phyloP scores from a whole-genome alignment of 2,329 filamentous ascomycete species.

The Rhytidhysteron rufulum region DNA sequence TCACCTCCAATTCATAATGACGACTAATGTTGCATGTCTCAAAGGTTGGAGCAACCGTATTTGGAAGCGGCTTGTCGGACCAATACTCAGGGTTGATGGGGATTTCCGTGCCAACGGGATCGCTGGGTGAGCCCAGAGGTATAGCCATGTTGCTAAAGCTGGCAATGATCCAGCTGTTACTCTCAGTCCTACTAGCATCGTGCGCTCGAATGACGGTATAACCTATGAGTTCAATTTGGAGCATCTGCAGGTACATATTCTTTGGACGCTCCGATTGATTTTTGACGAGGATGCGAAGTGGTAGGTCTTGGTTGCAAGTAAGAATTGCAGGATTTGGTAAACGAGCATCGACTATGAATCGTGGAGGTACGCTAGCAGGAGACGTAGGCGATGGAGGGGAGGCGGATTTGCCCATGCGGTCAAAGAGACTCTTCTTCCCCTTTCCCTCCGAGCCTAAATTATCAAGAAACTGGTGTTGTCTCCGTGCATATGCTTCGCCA shows the following conservation, averaged over 20 bases:
- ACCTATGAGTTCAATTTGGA: slow-evolving; percentile 79
- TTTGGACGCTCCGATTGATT: slow-evolving; percentile 68
- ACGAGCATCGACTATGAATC: slow-evolving; percentile 75
- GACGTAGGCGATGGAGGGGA: slow-evolving; percentile 18
- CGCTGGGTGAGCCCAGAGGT: slow-evolving; percentile 58
- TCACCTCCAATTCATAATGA: slow-evolving; percentile 78
- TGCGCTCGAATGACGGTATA: slow-evolving; percentile 77
- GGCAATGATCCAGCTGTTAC: slow-evolving; percentile 70
- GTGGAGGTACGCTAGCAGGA: slow-evolving; percentile 29
- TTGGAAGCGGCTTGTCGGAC: slow-evolving; percentile 69
- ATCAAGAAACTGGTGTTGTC: slow-evolving; percentile 58
- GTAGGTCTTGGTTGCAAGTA: slow-evolving; percentile 83
- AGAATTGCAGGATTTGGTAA: slow-evolving; percentile 83
- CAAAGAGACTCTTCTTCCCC: slow-evolving; percentile 61
- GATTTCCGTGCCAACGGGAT: slow-evolving; percentile 62
- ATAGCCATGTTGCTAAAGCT: slow-evolving; percentile 69
- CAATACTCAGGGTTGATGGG: slow-evolving; percentile 69
- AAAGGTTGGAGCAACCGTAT: slow-evolving; percentile 83
- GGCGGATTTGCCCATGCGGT: slow-evolving; percentile 31
- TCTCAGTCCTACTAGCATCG: slow-evolving; percentile 67
- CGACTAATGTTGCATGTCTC: slow-evolving; percentile 82
- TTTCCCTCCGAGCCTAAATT: slow-evolving; percentile 28
- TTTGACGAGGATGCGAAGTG: slow-evolving; percentile 73
- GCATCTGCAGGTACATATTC: slow-evolving; percentile 68
- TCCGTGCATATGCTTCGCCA: slow-evolving; percentile 80